phyloP scores from a whole-genome alignment of 441 rosid genomes.

The Erodium moschatum region DNA sequence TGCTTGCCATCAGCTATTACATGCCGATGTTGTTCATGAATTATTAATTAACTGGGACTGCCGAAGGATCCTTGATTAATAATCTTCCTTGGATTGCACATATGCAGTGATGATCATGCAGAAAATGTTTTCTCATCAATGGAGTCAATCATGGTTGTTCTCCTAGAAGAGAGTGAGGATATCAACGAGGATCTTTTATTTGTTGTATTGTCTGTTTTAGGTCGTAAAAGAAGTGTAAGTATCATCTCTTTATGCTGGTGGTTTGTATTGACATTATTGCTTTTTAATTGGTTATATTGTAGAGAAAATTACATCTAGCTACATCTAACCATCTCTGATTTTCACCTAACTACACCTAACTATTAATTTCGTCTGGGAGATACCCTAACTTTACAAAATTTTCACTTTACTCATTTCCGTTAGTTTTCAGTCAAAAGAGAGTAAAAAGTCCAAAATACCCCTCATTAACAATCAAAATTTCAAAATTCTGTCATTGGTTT shows the following conservation, averaged over 20 bases:
- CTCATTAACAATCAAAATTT: too few relatives aligned
- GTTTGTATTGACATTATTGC: constrained; percentile 1
- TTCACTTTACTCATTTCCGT: too few relatives aligned
- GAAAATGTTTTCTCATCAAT: constrained; percentile 79
- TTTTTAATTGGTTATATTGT: constrained; percentile 14
- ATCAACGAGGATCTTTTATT: constrained; percentile 72
- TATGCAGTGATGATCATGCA: constrained; percentile 88
- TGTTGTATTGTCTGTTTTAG: constrained; percentile 60
- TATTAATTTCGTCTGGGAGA: too few relatives aligned
- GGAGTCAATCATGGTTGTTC: constrained; percentile 80
- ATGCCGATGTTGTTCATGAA: background rate
- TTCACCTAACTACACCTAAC: too few relatives aligned
- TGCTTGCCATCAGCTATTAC: background rate
- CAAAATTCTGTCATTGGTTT: too few relatives aligned
- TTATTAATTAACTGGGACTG: constrained; percentile 8
- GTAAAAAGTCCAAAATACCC: too few relatives aligned
- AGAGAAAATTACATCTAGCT: too few relatives aligned
- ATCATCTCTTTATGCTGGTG: constrained; percentile 18
- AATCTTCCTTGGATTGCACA: constrained; percentile 15
- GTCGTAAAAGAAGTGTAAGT: constrained; percentile 72
- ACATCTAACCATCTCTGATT: too few relatives aligned
- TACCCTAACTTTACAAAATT: too few relatives aligned
- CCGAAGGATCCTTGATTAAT: constrained; percentile 9
- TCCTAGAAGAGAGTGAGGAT: constrained; percentile 94
- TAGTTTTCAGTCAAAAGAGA: too few relatives aligned